Base-by-base conservation (phyloP, 139 green algal genomes). In the Eudorina sp. region DNA sequence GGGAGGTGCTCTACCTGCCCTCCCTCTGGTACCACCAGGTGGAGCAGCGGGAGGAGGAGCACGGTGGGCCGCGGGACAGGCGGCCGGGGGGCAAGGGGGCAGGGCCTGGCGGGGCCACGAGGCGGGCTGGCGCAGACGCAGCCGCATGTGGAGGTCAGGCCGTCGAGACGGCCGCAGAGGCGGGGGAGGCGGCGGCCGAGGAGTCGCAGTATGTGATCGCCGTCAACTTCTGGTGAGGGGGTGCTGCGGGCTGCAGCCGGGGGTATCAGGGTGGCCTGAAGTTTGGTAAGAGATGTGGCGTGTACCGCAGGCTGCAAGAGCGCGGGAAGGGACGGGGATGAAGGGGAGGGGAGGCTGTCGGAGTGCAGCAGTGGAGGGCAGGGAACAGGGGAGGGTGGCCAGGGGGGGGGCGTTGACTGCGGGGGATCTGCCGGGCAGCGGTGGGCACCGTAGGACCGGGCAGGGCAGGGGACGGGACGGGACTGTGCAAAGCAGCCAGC, bases 1-100 rank as follows among this genome's bases (percentile, higher is more conserved):
- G 96, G 0, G 95, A 98, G 55, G 36, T 96, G 81, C 80, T 97
- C 60, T 98, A 97, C 87, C 92, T 98, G 73, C 96, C 96, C 0
- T 88, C 92, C 23, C 73, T 95, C 27, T 98, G 96, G 96, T 96
- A 93, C 89, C 96, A 97, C 83, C 88, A 94, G 31, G 95, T 97
- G 55, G 51, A 70, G 55, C 70, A 88, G 85, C 60, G 29, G 43
- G 53, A 31, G 72, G 46, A n/a, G 18, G 38, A 51, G n/a, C 27
- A 31, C 72, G 25, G 34, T 16, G 3, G 36, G 41, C 41, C 7
- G 66, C 29, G 29, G 66, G 14, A 45, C 27, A 48, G 51, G 31
- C 31, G 25, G 62, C 16, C 27, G 46, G 60, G 27, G 1, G 83
- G 68, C 1, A 58, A 40, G 3, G 25, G 55, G 4, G 5, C 11